These are phyloP conservation scores for Cryphonectria parasitica DNA, from an alignment of 2,329 filamentous ascomycete species.

Conservation along the genomic window DNA sequence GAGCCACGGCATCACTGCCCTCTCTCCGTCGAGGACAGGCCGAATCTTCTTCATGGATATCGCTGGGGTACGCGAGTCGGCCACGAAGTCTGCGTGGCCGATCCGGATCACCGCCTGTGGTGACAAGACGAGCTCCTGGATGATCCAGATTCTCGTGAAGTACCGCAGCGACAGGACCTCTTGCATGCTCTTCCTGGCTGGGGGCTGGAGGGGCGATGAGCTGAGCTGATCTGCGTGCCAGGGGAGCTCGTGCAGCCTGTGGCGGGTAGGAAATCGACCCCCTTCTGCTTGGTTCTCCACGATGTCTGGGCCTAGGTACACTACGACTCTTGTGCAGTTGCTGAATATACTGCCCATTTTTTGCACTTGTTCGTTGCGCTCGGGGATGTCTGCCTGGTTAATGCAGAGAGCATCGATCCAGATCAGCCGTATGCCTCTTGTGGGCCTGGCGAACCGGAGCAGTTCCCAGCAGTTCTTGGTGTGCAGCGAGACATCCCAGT, in stretches of 20 bases:
- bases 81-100: background rate
- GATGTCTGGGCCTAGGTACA: background rate
- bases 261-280: background rate
- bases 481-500: slow-evolving; percentile 37
- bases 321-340: background rate
- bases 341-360: slow-evolving; percentile 30
- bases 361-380: slow-evolving; percentile 32
- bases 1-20: background rate
- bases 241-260: background rate
- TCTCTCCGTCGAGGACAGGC: background rate
- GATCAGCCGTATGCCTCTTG: slow-evolving; percentile 21
- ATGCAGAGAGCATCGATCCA: slow-evolving; percentile 34
- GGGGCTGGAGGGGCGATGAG: background rate
- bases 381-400: slow-evolving; percentile 32
- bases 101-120: background rate
- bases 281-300: background rate
- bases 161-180: background rate
- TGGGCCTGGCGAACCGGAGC: slow-evolving; percentile 30
- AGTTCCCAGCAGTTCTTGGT: slow-evolving; percentile 37
- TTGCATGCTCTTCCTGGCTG: background rate
- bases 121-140: slow-evolving; percentile 12
- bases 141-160: slow-evolving; percentile 10
- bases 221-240: background rate
- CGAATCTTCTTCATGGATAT: background rate
- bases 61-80: background rate